Evolutionary conservation across 441 rosid species (phyloP).

Genomic region (Populus tomentosa): DNA sequence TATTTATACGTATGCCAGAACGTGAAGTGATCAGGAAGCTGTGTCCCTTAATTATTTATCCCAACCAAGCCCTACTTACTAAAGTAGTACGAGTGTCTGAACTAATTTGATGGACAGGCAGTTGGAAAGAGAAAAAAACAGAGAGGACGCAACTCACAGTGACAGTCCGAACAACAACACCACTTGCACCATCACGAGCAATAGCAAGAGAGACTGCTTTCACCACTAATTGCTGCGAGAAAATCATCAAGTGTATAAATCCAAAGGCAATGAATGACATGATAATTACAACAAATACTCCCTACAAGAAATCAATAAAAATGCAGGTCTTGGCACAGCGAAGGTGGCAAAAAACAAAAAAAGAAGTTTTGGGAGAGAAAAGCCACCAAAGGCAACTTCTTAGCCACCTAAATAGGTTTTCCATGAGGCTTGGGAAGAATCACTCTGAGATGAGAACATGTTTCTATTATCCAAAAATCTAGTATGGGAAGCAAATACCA

Average conservation of each 20-base stretch:
- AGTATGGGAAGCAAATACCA: not conserved
- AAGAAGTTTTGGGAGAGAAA: not conserved
- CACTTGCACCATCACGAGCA: constrained; percentile 97
- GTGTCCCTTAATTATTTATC: not conserved
- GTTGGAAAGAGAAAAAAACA: not conserved
- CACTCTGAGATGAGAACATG: not conserved
- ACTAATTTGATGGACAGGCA: not conserved
- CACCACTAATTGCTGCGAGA: constrained; percentile 75
- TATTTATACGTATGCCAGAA: not conserved
- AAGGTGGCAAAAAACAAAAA: not conserved
- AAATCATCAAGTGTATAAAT: not conserved
- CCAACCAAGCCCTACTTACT: too few species aligned
- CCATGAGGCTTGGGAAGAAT: not conserved
- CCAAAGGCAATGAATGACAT: not conserved
- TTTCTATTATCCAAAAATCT: not conserved
- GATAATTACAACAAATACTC: not conserved
- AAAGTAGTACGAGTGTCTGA: not conserved
- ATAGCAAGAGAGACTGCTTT: constrained; percentile 96
- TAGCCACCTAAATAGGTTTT: not conserved
- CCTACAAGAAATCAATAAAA: not conserved
- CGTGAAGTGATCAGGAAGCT: not conserved
- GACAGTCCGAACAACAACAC: constrained; percentile 95
- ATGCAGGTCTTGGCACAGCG: not conserved
- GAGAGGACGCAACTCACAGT: constrained; percentile 41
- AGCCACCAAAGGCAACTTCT: not conserved